Base-by-base conservation (phyloP, 2,329 filamentous ascomycete species). In the Emydomyces testavorans region DNA sequence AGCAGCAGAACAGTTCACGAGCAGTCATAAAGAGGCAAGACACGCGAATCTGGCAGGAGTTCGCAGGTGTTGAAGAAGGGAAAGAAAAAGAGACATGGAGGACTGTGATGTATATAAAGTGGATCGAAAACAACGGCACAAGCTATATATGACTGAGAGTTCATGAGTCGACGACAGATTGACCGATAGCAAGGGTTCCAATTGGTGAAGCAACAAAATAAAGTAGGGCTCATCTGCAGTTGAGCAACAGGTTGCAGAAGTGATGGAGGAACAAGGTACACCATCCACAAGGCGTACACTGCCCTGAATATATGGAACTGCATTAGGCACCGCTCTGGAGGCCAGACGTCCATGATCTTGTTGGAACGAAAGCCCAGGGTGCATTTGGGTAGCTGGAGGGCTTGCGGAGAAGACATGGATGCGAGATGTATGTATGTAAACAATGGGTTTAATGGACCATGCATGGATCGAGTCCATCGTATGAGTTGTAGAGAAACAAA, bases 291-390 rank as follows among this genome's bases (percentile, higher is more conserved):
- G 42, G 42, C 42, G 37, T 13, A 45, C 20, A 28, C 20, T 37
- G 42, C 34, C 34, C 29, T 37, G 42, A 36, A n/a, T 15, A 29
- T 11, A 35, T 18, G n/a, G 16, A 4, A 28, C 6, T 37, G 42
- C 21, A 45, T 45, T 38, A 42, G 50, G 50, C 48, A 52, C 45
- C 47, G 38, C 20, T 45, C 44, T 42, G 44, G 32, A 35, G 42
- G 42, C 24, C 43, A 45, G 48, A 52, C 48, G 50, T 26, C 42
- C 50, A 32, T 43, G 41, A 41, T 20, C 23, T 5, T n/a, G 5
- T 10, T 32, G 40, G 16, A 23, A 31, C 3, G n/a, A 26, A 20
- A 16, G 20, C 15, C 42, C 42, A 36, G 21, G 23, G 15, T 45
- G 42, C 32, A 36, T 28, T 45, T 18, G 21, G 42, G 42, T 28